Evolutionary conservation across 495 filamentous ascomycete species (phyloP).

Genomic region (Aspergillus leporis): DNA sequence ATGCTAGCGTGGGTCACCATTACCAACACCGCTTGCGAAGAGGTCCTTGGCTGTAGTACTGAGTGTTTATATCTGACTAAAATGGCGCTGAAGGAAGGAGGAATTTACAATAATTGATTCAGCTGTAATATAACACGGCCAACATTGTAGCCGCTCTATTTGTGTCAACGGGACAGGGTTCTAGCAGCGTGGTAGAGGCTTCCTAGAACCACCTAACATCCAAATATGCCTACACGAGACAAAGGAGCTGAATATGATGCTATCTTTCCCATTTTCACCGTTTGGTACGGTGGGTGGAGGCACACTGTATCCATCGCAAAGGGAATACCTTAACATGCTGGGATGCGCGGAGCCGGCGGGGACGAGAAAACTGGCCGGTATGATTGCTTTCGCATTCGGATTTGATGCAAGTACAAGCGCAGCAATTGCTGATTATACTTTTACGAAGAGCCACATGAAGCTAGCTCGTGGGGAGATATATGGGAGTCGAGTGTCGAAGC

Average conservation of each 20-base stretch:
- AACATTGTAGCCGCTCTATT: conserved; percentile 20
- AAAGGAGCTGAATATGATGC: conserved; percentile 4
- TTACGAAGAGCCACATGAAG: conserved; percentile 15
- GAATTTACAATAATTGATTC: conserved; percentile 11
- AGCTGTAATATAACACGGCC: conserved; percentile 14
- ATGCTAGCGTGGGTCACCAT: conserved; percentile 17
- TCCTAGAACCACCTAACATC: conserved; percentile 16
- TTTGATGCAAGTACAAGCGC: conserved; percentile 17
- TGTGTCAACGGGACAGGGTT: conserved; percentile 19
- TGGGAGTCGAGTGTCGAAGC: not conserved
- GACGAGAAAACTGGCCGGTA: conserved; percentile 17
- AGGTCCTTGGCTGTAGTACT: conserved; percentile 7
- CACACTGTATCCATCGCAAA: conserved; percentile 14
- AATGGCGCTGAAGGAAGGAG: conserved; percentile 10
- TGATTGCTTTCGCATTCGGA: conserved; percentile 19
- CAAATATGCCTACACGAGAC: conserved; percentile 10
- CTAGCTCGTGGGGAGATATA: conserved; percentile 3
- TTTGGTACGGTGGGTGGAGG: conserved; percentile 17
- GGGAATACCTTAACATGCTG: conserved; percentile 16
- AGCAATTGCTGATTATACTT: conserved; percentile 14
- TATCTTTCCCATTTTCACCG: conserved; percentile 15
- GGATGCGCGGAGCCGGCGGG: conserved; percentile 12
- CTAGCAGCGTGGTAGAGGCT: conserved; percentile 11
- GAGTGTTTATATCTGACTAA: conserved; percentile 4
- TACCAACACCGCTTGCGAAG: conserved; percentile 9